phyloP scores from a whole-genome alignment of 179 eudicot species.

The Sideroxylon spinosum region DNA sequence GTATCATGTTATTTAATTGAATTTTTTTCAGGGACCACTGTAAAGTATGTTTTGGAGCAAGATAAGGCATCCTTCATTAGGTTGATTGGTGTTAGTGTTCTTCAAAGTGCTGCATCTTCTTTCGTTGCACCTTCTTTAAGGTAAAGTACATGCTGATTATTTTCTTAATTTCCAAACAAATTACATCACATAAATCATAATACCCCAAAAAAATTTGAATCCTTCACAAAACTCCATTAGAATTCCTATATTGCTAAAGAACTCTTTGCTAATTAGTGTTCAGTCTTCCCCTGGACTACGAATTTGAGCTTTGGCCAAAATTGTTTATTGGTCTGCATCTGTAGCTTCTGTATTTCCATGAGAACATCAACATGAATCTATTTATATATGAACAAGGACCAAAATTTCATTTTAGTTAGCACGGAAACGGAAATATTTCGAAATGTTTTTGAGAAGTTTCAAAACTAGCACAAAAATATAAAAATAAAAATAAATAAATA shows the following conservation, averaged over 20 bases:
- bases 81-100: slow-evolving; percentile 76
- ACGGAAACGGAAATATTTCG: too few relatives aligned
- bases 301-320: not conserved
- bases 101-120: slow-evolving; percentile 96
- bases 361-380: not conserved
- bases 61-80: slow-evolving; percentile 80
- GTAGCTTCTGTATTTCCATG: not conserved
- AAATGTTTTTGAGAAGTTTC: too few relatives aligned
- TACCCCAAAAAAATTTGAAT: too few relatives aligned
- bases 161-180: not conserved
- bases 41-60: slow-evolving; percentile 89
- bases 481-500: too few relatives aligned
- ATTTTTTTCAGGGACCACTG: slow-evolving; percentile 71
- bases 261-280: not conserved
- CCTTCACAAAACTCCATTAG: not conserved
- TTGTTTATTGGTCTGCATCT: not conserved
- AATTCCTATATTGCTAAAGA: not conserved
- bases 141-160: slow-evolving; percentile 25
- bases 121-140: slow-evolving; percentile 94
- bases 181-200: not conserved
- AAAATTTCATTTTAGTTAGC: not conserved
- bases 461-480: too few relatives aligned
- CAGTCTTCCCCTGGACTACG: not conserved
- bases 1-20: slow-evolving; percentile 7
- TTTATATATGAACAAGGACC: not conserved